These are phyloP conservation scores for Trypanosoma scelopori DNA, from an alignment of 208 protist genomes.

Conservation along the genomic window DNA sequence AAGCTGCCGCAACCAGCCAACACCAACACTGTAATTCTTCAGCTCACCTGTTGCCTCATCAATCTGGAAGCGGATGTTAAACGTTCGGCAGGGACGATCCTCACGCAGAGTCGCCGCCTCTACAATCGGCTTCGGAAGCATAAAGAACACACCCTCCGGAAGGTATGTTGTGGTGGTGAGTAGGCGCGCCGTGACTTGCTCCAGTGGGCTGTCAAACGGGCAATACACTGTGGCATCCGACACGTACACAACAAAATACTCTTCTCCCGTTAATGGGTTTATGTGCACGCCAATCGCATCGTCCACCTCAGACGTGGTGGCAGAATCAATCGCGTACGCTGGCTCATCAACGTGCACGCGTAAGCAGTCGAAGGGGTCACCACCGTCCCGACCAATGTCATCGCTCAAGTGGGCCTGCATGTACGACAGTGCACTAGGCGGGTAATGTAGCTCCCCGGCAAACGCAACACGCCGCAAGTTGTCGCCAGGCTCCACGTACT, in stretches of 20 bases:
- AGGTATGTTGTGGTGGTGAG: constrained; percentile 89
- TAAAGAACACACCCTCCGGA: constrained; percentile 87
- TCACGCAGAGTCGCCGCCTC: constrained; percentile 84
- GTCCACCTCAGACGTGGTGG: constrained; percentile 89
- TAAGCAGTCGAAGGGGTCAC: constrained; percentile 72
- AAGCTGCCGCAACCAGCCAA: constrained; percentile 73
- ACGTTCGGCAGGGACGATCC: constrained; percentile 82
- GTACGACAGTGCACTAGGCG: constrained; percentile 59
- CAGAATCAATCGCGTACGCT: constrained; percentile 87
- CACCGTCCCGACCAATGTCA: constrained; percentile 45
- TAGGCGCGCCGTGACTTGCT: constrained; percentile 77
- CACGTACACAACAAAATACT: constrained; percentile 84
- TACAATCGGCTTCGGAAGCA: constrained; percentile 86
- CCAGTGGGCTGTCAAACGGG: constrained; percentile 71
- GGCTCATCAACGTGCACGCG: constrained; percentile 43
- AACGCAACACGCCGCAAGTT: constrained; percentile 74
- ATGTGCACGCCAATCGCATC: constrained; percentile 83
- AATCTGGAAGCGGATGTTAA: constrained; percentile 83
- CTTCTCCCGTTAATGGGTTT: constrained; percentile 50
- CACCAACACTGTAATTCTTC: constrained; percentile 67
- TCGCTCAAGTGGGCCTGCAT: constrained; percentile 47
- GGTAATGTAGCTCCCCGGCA: constrained; percentile 62
- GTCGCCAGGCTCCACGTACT: constrained; percentile 64
- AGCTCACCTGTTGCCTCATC: constrained; percentile 68
- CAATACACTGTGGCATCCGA: constrained; percentile 90